phyloP scores from a whole-genome alignment of 257 asterid species.

The Ballota nigra region DNA sequence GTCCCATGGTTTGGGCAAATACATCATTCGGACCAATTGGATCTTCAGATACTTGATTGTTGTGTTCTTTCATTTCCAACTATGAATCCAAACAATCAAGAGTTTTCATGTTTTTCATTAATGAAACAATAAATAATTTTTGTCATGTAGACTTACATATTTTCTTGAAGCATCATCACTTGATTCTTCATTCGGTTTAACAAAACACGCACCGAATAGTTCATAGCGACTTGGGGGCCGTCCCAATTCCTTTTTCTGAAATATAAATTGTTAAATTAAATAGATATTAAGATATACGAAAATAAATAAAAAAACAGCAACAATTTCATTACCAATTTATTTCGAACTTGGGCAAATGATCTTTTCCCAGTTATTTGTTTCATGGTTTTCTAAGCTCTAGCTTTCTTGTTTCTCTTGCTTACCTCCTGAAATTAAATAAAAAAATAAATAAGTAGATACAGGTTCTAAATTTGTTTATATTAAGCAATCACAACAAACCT shows the following conservation, averaged over 20 bases:
- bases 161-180: neutral
- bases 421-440: neutral
- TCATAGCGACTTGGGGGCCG: neutral
- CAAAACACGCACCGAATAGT: neutral
- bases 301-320: neutral
- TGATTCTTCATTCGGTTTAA: neutral
- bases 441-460: too few species aligned
- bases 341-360: neutral
- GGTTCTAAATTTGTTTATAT: neutral
- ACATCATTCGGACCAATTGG: neutral
- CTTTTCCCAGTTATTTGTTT: neutral
- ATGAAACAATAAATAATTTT: neutral
- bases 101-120: too few species aligned
- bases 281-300: neutral
- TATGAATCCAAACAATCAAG: neutral
- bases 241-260: neutral
- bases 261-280: neutral
- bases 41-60: neutral
- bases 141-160: neutral
- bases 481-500: neutral
- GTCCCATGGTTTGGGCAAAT: neutral
- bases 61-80: neutral
- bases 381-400: neutral
- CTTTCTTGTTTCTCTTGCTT: neutral
- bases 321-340: neutral